Percentiles rank a stretch among this genome's conserved stretches.
These are phyloP conservation scores for Cladosporium oxysporum DNA, from an alignment of 2,329 filamentous ascomycete species.

Conservation along the genomic window DNA sequence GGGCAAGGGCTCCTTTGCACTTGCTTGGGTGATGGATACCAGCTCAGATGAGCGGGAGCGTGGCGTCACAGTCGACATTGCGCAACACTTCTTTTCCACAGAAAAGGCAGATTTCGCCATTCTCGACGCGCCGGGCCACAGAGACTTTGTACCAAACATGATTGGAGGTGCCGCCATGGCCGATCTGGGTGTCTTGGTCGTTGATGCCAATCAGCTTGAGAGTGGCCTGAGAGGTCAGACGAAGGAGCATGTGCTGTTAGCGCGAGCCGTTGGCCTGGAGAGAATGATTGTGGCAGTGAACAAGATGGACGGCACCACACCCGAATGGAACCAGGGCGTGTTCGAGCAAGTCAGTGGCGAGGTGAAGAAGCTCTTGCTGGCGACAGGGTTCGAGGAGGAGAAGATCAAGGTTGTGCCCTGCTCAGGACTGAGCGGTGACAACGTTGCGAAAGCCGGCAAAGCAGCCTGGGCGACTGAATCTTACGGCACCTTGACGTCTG, in stretches of 20 bases:
- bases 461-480: conserved; percentile 71
- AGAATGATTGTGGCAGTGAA: conserved; percentile 89
- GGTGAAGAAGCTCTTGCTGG: conserved; percentile 76
- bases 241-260: conserved; percentile 84
- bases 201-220: conserved; percentile 94
- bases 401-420: conserved; percentile 87
- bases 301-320: conserved; percentile 80
- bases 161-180: conserved; percentile 95
- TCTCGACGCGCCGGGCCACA: conserved; percentile 89
- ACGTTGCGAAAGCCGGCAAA: conserved; percentile 63
- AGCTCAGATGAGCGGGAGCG: conserved; percentile 83
- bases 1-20: conserved; percentile 91
- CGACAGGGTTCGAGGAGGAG: conserved; percentile 78
- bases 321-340: conserved; percentile 72
- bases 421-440: conserved; percentile 85
- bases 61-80: conserved; percentile 95
- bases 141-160: conserved; percentile 98
- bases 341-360: conserved; percentile 86
- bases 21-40: conserved; percentile 96
- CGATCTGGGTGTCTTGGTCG: conserved; percentile 91
- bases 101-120: conserved; percentile 87
- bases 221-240: conserved; percentile 92
- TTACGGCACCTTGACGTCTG: conserved; percentile 70
- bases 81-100: conserved; percentile 92
- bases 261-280: conserved; percentile 88